phyloP scores from a whole-genome alignment of 2,329 filamentous ascomycete species.

The Stachybotrys elegans region DNA sequence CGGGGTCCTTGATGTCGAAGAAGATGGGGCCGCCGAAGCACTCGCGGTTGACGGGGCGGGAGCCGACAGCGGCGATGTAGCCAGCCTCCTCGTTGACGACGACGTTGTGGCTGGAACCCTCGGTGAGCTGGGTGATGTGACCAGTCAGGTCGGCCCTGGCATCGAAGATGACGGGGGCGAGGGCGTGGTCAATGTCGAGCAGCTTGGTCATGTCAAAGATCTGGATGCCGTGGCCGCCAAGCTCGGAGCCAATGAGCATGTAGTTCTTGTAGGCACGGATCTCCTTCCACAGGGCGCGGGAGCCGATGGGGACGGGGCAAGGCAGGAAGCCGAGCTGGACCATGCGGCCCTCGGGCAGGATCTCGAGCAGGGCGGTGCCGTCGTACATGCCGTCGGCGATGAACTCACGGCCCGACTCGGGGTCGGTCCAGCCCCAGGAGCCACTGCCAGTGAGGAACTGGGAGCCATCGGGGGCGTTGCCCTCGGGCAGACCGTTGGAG shows the following conservation, averaged over 20 bases:
- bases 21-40: constrained; percentile 51
- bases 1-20: constrained; percentile 50
- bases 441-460: constrained; percentile 25
- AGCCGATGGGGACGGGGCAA: constrained; percentile 40
- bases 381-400: constrained; percentile 35
- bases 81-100: constrained; percentile 42
- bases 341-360: constrained; percentile 15
- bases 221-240: constrained; percentile 50
- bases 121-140: constrained; percentile 25
- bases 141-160: constrained; percentile 29
- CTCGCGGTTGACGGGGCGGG: constrained; percentile 28
- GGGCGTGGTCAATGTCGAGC: constrained; percentile 34
- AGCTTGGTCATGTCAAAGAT: constrained; percentile 57
- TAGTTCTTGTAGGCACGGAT: constrained; percentile 33
- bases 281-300: constrained; percentile 34
- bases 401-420: constrained; percentile 42
- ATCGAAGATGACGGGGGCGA: constrained; percentile 26
- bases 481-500: constrained; percentile 19
- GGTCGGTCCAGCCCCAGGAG: constrained; percentile 40
- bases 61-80: constrained; percentile 41
- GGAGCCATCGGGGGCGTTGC: constrained; percentile 4
- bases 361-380: constrained; percentile 45
- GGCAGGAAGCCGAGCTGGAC: constrained; percentile 5
- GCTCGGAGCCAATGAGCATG: constrained; percentile 36
- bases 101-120: constrained; percentile 46